These are phyloP conservation scores for Astraeus odoratus DNA, from an alignment of 768 basidiomycete genomes.

Conservation along the genomic window DNA sequence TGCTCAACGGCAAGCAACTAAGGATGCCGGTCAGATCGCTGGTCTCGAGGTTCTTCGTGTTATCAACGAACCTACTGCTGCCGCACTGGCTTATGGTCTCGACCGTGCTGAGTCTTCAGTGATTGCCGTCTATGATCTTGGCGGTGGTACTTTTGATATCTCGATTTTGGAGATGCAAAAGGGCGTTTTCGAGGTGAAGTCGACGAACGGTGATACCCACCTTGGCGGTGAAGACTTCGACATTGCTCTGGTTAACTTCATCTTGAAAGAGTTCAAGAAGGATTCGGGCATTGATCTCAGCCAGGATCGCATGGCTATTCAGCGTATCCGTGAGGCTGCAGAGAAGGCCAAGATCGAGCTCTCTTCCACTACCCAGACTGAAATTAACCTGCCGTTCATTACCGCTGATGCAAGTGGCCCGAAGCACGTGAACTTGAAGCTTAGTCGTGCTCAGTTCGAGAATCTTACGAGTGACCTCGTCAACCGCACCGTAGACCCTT, in stretches of 20 bases:
- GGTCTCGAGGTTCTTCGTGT: slow-evolving; percentile 97
- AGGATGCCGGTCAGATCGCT: slow-evolving; percentile 95
- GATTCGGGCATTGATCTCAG: slow-evolving; percentile 75
- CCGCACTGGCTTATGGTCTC: slow-evolving; percentile 95
- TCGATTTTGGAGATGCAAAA: slow-evolving; percentile 99
- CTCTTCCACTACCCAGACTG: slow-evolving; percentile 90
- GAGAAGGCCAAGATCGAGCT: slow-evolving; percentile 99
- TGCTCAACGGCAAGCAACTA: slow-evolving; percentile 97
- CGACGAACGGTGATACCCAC: slow-evolving; percentile 98
- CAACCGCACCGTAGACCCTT: slow-evolving; percentile 87
- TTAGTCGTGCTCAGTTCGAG: slow-evolving; percentile 89
- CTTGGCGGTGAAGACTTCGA: slow-evolving; percentile 98
- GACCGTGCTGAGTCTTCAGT: slow-evolving; percentile 75
- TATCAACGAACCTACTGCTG: slow-evolving; percentile 98
- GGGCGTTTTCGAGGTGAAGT: slow-evolving; percentile 99
- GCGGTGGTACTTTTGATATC: slow-evolving; percentile 99
- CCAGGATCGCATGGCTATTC: slow-evolving; percentile 92
- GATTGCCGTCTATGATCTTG: slow-evolving; percentile 97
- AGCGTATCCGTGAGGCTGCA: slow-evolving; percentile 97
- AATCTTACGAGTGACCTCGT: slow-evolving; percentile 74
- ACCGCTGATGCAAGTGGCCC: slow-evolving; percentile 92
- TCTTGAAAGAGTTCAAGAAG: slow-evolving; percentile 93
- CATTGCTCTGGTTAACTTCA: slow-evolving; percentile 76
- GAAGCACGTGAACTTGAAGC: slow-evolving; percentile 93
- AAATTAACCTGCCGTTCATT: slow-evolving; percentile 97